Conservation (phyloP, 2,329 filamentous ascomycete genomes). For the Botrytis elliptica region DNA sequence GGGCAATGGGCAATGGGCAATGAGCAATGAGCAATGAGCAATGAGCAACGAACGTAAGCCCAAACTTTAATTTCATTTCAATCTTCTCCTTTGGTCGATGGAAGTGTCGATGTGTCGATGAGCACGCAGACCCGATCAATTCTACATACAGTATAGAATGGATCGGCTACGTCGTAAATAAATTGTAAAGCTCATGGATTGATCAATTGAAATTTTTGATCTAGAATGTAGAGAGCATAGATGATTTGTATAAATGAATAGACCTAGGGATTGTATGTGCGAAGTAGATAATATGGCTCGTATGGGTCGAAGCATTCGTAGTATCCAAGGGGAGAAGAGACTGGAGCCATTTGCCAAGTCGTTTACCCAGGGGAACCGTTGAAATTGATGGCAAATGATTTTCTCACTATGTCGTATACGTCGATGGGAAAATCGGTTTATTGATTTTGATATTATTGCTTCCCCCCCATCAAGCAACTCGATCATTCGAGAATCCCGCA, state of each 20-base stretch:
- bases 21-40: background rate
- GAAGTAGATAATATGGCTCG: background rate
- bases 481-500: background rate
- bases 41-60: background rate
- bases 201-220: background rate
- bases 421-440: background rate
- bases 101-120: background rate
- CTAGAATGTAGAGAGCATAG: background rate
- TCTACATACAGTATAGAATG: background rate
- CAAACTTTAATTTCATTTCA: background rate
- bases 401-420: background rate
- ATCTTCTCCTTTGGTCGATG: background rate
- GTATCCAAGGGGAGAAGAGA: background rate
- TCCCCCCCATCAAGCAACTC: background rate
- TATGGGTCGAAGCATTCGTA: background rate
- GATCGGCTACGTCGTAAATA: background rate
- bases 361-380: conserved; percentile 7
- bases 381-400: conserved; percentile 1
- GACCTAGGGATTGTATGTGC: background rate
- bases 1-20: background rate
- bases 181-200: background rate
- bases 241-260: background rate
- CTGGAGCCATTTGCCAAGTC: background rate
- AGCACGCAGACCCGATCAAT: background rate
- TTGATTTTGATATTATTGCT: conserved; percentile 10